Conservation (phyloP, 2,329 filamentous ascomycete genomes). For the Colletotrichum sp. region DNA sequence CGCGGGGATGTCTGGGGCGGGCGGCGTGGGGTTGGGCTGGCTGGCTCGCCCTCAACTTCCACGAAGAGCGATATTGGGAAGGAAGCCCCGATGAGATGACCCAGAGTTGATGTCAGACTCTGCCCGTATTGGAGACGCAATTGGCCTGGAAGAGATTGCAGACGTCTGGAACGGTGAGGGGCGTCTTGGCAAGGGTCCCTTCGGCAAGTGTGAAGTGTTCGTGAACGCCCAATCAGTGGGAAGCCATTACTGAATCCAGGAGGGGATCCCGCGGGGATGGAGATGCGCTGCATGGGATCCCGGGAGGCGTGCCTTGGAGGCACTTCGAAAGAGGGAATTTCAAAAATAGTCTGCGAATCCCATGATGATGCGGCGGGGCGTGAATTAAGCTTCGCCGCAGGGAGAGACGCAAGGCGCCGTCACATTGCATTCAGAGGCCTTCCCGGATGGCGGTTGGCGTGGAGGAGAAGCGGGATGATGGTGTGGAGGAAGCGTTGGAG, state of each 20-base stretch:
- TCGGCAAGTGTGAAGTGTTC: not conserved
- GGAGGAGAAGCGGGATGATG: not conserved
- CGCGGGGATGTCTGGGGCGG: not conserved
- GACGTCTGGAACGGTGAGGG: not conserved
- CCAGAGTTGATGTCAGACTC: slow-evolving; percentile 6
- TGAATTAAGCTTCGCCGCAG: slow-evolving; percentile 6
- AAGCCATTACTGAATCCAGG: slow-evolving; percentile 10
- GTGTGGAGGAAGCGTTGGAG: not conserved
- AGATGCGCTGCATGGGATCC: not conserved
- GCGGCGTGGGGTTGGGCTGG: not conserved
- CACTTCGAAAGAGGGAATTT: slow-evolving; percentile 13
- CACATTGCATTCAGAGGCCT: not conserved
- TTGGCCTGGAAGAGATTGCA: not conserved
- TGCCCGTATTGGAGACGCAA: not conserved
- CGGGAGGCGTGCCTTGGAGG: not conserved
- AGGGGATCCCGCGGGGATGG: slow-evolving; percentile 11
- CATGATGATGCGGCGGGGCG: slow-evolving; percentile 14
- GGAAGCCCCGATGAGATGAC: not conserved
- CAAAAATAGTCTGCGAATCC: slow-evolving; percentile 15
- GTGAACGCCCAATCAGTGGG: not conserved
- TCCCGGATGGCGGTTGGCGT: not conserved
- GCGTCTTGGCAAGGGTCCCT: not conserved
- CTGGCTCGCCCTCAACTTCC: not conserved
- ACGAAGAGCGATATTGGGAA: not conserved
- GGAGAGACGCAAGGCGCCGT: not conserved